These are phyloP conservation scores for Leonotis leonurus DNA, from an alignment of 257 asterid genomes.

Conservation along the genomic window DNA sequence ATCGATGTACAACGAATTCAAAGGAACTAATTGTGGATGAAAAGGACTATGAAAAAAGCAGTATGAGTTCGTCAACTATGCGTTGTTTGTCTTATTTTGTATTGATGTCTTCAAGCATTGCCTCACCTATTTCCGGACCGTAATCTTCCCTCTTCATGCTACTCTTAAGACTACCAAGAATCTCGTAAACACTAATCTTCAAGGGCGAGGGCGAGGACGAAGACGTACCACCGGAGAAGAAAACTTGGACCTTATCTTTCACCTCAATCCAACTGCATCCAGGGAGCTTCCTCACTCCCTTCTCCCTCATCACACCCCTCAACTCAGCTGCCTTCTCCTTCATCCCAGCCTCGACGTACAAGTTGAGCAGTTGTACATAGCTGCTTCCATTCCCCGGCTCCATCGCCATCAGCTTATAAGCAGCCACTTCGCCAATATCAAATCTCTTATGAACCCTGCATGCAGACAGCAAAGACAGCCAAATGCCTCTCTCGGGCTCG, in stretches of 20 bases:
- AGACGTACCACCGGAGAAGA: constrained; percentile 70
- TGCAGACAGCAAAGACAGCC: constrained; percentile 74
- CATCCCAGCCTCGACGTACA: constrained; percentile 59
- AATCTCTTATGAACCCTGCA: constrained; percentile 56
- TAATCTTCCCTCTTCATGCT: constrained; percentile 33
- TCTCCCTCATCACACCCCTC: constrained; percentile 58
- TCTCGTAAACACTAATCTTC: constrained; percentile 39
- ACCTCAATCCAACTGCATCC: constrained; percentile 94
- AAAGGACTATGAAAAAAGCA: too few species aligned
- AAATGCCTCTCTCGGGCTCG: constrained; percentile 40
- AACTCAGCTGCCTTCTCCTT: constrained; percentile 65
- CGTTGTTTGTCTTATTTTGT: too few species aligned
- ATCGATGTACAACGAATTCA: too few species aligned
- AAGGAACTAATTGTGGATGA: too few species aligned
- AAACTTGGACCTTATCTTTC: constrained; percentile 46
- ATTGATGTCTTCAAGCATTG: neutral
- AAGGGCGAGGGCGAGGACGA: constrained; percentile 31
- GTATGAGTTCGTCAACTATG: too few species aligned
- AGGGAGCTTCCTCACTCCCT: constrained; percentile 59
- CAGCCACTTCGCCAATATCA: constrained; percentile 77
- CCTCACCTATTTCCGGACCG: neutral
- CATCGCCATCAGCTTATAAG: constrained; percentile 41
- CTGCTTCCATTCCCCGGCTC: constrained; percentile 56
- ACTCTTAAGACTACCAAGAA: constrained; percentile 34
- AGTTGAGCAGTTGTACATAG: constrained; percentile 55